These are phyloP conservation scores for Sporothrix euskadiensis DNA, from an alignment of 2,329 filamentous ascomycete genomes.

Conservation along the genomic window DNA sequence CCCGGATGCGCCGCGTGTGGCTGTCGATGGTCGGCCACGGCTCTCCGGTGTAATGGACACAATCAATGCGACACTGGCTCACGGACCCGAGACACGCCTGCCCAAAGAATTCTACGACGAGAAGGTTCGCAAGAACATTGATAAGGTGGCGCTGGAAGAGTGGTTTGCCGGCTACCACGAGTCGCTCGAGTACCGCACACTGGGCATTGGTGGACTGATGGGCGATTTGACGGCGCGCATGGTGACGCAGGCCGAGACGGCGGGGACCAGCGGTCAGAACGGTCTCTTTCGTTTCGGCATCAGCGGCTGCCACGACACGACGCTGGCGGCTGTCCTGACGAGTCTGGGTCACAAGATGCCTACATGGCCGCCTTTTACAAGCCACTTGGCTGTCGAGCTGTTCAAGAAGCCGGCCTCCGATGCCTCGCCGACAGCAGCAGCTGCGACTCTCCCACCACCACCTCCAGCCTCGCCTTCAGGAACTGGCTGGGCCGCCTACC, in stretches of 20 bases:
- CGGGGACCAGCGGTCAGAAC: constrained; percentile 1
- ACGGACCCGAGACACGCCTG: constrained; percentile 75
- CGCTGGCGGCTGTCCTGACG: constrained; percentile 74
- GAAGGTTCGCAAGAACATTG: constrained; percentile 66
- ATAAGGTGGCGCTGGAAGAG: constrained; percentile 80
- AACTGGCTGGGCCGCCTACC: constrained; percentile 37
- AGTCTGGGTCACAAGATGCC: constrained; percentile 74
- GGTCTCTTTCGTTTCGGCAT: constrained; percentile 70
- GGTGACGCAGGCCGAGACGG: constrained; percentile 64
- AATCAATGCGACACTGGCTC: constrained; percentile 83
- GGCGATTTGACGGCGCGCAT: constrained; percentile 80
- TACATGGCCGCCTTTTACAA: constrained; percentile 90
- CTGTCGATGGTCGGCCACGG: constrained; percentile 80
- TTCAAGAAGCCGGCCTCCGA: constrained; percentile 58
- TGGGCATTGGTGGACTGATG: constrained; percentile 82
- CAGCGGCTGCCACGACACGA: constrained; percentile 91
- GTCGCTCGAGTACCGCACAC: constrained; percentile 78
- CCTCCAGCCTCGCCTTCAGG: constrained; percentile 25
- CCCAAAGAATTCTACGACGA: constrained; percentile 86
- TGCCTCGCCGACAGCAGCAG: constrained; percentile 32
- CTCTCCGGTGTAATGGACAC: constrained; percentile 93
- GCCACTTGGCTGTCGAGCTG: constrained; percentile 86
- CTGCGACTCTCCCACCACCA: constrained; percentile 32
- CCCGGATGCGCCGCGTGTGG: constrained; percentile 63
- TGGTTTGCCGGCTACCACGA: constrained; percentile 90